A percentile compares a stretch with the other conserved stretches of the same genome.
Conservation (phyloP, 768 basidiomycete species). For the Megacollybia marginata region DNA sequence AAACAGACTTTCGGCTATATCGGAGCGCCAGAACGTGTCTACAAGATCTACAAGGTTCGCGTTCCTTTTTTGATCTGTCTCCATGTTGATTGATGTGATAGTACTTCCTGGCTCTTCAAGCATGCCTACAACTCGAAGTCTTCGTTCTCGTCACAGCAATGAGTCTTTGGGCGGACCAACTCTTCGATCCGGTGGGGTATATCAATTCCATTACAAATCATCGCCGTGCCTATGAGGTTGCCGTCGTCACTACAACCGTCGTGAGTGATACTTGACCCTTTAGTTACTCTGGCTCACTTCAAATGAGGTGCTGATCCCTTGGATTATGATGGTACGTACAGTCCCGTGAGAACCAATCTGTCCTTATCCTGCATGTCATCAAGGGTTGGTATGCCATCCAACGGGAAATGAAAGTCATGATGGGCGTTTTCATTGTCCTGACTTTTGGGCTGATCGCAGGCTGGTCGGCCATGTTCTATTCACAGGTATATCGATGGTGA, state of each 20-base stretch:
- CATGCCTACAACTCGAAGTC: constrained; percentile 45
- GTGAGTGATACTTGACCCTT: constrained; percentile 21
- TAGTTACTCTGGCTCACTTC: constrained; percentile 1
- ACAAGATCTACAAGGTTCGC: constrained; percentile 41
- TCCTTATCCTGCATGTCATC: background rate
- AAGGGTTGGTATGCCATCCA: constrained; percentile 52
- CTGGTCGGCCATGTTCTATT: constrained; percentile 41
- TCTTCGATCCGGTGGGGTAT: constrained; percentile 37
- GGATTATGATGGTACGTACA: constrained; percentile 39
- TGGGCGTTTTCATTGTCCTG: constrained; percentile 35
- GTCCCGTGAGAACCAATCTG: background rate
- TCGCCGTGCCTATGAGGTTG: constrained; percentile 31
- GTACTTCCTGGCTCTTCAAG: constrained; percentile 49
- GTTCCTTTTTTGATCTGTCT: background rate
- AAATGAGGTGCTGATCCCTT: constrained; percentile 39
- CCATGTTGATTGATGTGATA: constrained; percentile 10
- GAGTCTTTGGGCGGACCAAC: constrained; percentile 50
- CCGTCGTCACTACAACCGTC: constrained; percentile 36
- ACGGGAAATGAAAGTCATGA: constrained; percentile 33
- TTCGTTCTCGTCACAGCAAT: constrained; percentile 44
- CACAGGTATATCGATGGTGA: constrained; percentile 36
- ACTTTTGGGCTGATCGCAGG: constrained; percentile 27
- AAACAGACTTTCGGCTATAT: constrained; percentile 42
- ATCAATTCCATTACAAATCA: constrained; percentile 35
- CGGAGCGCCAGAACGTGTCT: constrained; percentile 43